Evolutionary conservation across 129 eudicot genomes (phyloP).

Genomic region (Arctium minus): DNA sequence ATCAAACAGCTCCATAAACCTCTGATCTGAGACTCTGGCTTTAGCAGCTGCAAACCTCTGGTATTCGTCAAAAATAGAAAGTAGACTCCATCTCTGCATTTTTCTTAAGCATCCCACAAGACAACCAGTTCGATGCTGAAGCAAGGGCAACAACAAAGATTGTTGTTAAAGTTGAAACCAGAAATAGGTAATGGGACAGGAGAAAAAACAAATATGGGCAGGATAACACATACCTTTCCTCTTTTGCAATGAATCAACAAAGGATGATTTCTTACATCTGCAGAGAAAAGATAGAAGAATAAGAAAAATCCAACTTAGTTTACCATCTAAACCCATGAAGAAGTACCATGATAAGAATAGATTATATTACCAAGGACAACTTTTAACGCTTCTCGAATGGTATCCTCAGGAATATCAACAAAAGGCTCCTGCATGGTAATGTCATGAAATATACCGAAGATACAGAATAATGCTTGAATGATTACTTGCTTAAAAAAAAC

Average conservation of each 20-base stretch:
- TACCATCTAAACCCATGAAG: not conserved
- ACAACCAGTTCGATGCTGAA: constrained; percentile 93
- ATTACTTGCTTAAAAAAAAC: not conserved
- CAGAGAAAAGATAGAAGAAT: constrained; percentile 6
- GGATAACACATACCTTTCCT: constrained; percentile 58
- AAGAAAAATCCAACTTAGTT: not conserved
- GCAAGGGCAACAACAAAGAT: not conserved
- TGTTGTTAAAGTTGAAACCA: not conserved
- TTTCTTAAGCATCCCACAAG: constrained; percentile 89
- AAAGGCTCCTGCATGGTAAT: constrained; percentile 58
- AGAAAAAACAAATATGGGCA: not conserved
- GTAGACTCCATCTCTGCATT: constrained; percentile 75
- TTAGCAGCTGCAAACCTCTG: constrained; percentile 93
- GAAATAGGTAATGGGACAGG: not conserved
- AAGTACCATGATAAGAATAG: not conserved
- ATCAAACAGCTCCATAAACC: constrained; percentile 88
- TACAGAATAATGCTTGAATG: not conserved
- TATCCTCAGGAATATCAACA: constrained; percentile 86
- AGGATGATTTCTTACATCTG: constrained; percentile 88
- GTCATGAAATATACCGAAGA: not conserved
- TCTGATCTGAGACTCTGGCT: constrained; percentile 83
- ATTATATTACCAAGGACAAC: constrained; percentile 59
- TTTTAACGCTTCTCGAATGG: constrained; percentile 80
- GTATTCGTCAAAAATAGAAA: constrained; percentile 83
- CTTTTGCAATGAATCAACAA: constrained; percentile 87